Evolutionary conservation across 2,329 filamentous ascomycete species (phyloP).

Genomic region (Paecilomyces fulvus): DNA sequence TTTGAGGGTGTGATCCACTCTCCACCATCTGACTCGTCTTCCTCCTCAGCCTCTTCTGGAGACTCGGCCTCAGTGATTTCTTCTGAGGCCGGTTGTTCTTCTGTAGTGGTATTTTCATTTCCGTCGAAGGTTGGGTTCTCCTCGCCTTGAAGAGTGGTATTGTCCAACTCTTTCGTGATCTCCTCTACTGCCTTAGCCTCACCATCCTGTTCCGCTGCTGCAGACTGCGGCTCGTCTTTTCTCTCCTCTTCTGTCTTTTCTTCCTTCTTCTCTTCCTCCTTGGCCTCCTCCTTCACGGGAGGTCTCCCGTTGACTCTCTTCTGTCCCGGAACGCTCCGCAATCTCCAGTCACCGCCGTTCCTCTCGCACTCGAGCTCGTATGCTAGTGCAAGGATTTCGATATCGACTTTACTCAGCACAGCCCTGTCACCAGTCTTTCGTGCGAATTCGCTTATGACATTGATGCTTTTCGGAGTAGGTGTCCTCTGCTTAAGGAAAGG

Average conservation of each 20-base stretch:
- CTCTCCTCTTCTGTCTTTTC: not conserved
- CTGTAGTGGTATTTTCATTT: constrained; percentile 4
- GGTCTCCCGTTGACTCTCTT: constrained; percentile 66
- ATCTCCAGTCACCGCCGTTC: constrained; percentile 79
- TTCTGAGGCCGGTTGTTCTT: not conserved
- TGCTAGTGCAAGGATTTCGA: constrained; percentile 79
- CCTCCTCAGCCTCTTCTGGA: constrained; percentile 17
- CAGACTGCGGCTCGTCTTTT: constrained; percentile 6
- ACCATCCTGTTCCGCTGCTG: constrained; percentile 9
- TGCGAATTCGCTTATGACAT: constrained; percentile 75
- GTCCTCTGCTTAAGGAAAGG: constrained; percentile 75
- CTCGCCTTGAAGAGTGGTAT: constrained; percentile 18
- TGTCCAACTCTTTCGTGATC: constrained; percentile 20
- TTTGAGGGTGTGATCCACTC: constrained; percentile 95
- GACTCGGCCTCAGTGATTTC: constrained; percentile 5
- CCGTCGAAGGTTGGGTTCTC: constrained; percentile 16
- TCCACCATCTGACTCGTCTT: constrained; percentile 39
- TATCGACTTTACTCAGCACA: constrained; percentile 80
- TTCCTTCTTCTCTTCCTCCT: constrained; percentile 31
- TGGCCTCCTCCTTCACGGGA: constrained; percentile 37
- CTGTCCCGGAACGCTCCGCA: constrained; percentile 71
- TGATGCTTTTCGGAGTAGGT: constrained; percentile 68
- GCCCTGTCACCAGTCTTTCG: constrained; percentile 80
- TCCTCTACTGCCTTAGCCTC: constrained; percentile 19
- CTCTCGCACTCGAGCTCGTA: constrained; percentile 93